Percentiles rank a stretch among this genome's conserved stretches.
Conservation (phyloP, 2,329 filamentous ascomycete genomes). For the Elsinoe ampelina region DNA sequence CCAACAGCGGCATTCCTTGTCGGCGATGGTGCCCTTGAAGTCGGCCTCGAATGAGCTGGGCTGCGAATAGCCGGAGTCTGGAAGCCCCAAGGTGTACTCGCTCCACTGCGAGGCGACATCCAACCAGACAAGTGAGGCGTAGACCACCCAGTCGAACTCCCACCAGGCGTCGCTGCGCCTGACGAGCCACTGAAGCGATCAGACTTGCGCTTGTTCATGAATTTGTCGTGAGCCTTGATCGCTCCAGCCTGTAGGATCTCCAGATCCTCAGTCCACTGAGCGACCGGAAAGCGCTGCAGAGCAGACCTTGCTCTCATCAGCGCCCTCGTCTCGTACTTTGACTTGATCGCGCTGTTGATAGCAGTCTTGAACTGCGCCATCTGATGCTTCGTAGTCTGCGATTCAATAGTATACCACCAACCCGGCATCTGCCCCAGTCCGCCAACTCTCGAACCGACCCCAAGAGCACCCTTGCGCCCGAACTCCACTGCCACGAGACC, state of each 20-base stretch:
- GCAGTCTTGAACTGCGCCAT: constrained; percentile 57
- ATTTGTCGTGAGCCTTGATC: constrained; percentile 48
- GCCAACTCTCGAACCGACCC: constrained; percentile 56
- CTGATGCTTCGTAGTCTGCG: constrained; percentile 52
- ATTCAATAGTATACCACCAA: constrained; percentile 63
- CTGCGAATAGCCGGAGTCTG: constrained; percentile 25
- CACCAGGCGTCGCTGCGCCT: background rate
- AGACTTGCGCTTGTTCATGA: constrained; percentile 22
- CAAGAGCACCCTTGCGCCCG: constrained; percentile 57
- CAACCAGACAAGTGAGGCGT: constrained; percentile 24
- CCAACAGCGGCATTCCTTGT: constrained; percentile 16
- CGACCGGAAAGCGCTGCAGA: constrained; percentile 58
- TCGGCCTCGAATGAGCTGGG: constrained; percentile 23
- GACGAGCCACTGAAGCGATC: constrained; percentile 20
- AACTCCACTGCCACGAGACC: constrained; percentile 61
- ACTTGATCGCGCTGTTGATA: constrained; percentile 52
- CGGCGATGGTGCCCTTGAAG: constrained; percentile 26
- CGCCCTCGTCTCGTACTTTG: constrained; percentile 46
- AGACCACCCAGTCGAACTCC: constrained; percentile 21
- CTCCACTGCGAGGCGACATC: constrained; percentile 35
- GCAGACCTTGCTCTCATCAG: constrained; percentile 57
- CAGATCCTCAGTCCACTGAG: constrained; percentile 56
- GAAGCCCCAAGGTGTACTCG: constrained; percentile 34
- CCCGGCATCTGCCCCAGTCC: constrained; percentile 63
- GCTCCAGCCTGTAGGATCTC: constrained; percentile 53